Evolutionary conservation across 768 basidiomycete species (phyloP), one percentile per base, ranked within the genome.

Genomic region (Russula olivacea): DNA sequence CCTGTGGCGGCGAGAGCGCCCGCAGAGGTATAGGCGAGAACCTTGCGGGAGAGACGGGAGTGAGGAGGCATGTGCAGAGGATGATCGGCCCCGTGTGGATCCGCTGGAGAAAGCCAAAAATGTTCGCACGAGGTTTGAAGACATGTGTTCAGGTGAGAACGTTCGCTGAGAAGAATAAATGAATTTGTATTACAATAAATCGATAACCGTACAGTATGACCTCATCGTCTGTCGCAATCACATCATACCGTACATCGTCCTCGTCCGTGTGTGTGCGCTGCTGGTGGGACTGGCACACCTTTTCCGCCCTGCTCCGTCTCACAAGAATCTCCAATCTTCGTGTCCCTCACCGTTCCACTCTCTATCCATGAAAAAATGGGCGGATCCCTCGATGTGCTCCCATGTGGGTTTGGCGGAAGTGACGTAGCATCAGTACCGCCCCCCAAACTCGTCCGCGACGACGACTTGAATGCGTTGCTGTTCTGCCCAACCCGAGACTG

Each of bases 1-100:
- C 81, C 86, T 9, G 80, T 75, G 21, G 81, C 74, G 17, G 84
- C 71, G 45, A 77, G 72, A 10, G 85, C 81, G 3, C 84, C 81
- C 25, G 80, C 81, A 0, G 82, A 74, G 47, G 76, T 80, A 69
- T 80, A 74, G 8, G 78, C 81, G 21, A 89, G 73, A 0, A 82
- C 80, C 45, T 81, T 78, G 60, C 82, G 78, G 10, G 83, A 84
- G 71, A 88, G 79, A 6, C 87, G 56, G 10, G 63, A 41, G 49
- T 70, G 64, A 41, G 69, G 71, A 40, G 71, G 69, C 68, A 69
- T 69, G 38, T 21, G 40, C 58, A 48, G 34, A 36, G 30, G 30
- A 23, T 11, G 36, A n/a, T 40, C 30, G 38, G 21, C 7, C 17
- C 36, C 25, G 21, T 53, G 32, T 7, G 7, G 32, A 32, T 30